Conservation (phyloP, 1,284 basidiomycete species). For the Boletellus dicymbophilus region DNA sequence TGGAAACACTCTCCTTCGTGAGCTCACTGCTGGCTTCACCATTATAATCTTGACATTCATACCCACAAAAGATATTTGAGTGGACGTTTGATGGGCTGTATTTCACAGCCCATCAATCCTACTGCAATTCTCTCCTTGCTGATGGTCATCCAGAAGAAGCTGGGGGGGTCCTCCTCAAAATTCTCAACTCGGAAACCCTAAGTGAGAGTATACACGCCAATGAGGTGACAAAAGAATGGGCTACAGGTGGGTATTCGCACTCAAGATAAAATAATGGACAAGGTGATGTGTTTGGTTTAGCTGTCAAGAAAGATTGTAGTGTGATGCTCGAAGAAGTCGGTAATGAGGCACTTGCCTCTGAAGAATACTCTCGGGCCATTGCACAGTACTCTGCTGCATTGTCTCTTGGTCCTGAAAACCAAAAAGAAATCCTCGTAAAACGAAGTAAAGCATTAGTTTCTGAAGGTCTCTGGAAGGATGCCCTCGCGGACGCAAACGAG, state of each 20-base stretch:
- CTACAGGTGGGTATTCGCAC: not conserved
- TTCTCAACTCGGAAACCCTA: not conserved
- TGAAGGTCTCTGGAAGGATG: conserved; percentile 2
- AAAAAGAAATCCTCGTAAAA: conserved; percentile 2
- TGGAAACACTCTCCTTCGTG: conserved; percentile 4
- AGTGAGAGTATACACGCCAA: not conserved
- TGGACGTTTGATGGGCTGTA: conserved; percentile 4
- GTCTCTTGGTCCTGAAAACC: conserved; percentile 3
- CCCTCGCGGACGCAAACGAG: conserved; percentile 5
- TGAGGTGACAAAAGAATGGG: not conserved
- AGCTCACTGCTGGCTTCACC: too few relatives aligned
- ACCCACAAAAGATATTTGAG: conserved; percentile 2
- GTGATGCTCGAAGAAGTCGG: conserved; percentile 4
- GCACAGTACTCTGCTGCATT: conserved; percentile 10
- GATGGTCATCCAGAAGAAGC: conserved; percentile 3
- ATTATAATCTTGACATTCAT: too few relatives aligned
- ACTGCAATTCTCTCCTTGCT: conserved; percentile 1
- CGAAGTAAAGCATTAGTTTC: conserved; percentile 2
- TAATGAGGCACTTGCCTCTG: conserved; percentile 3
- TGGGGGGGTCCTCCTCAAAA: conserved; percentile 1
- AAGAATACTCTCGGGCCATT: conserved; percentile 7
- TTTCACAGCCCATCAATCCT: not conserved
- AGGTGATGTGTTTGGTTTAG: too few relatives aligned
- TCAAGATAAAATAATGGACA: conserved; percentile 4
- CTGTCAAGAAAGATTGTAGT: too few relatives aligned